Conservation (phyloP, 2,329 filamentous ascomycete genomes). For the Pseudocercospora fuligena region DNA sequence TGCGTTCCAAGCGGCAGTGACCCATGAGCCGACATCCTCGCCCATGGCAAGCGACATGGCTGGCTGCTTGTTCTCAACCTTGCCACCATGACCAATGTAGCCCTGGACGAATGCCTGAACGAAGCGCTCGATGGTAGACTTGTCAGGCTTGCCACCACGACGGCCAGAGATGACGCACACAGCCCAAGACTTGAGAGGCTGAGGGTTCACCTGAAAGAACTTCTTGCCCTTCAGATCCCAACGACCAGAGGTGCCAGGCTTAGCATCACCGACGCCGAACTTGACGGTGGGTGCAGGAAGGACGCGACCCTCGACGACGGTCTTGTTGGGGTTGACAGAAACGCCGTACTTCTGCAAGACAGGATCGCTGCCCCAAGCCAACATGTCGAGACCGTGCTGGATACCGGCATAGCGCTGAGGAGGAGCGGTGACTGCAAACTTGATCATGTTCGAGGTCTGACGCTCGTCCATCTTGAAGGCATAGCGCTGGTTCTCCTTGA, state of each 20-base stretch:
- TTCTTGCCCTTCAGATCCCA: conserved; percentile 88
- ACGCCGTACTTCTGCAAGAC: conserved; percentile 77
- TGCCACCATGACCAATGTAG: conserved; percentile 67
- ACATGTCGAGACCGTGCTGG: conserved; percentile 66
- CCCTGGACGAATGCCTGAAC: conserved; percentile 64
- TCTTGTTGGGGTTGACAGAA: conserved; percentile 66
- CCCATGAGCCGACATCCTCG: conserved; percentile 37
- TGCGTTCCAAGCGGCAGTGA: conserved; percentile 56
- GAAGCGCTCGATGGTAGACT: conserved; percentile 56
- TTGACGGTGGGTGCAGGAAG: conserved; percentile 72
- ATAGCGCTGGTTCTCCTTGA: conserved; percentile 62
- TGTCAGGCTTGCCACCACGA: conserved; percentile 51
- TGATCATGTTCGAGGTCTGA: conserved; percentile 87
- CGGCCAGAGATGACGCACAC: conserved; percentile 69
- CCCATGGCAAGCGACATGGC: conserved; percentile 44
- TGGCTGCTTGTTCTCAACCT: conserved; percentile 54
- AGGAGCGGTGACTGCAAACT: conserved; percentile 83
- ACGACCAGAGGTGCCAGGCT: conserved; percentile 71
- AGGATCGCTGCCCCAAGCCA: conserved; percentile 71
- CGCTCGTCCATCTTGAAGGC: conserved; percentile 61
- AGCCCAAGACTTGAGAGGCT: conserved; percentile 71
- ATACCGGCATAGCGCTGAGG: conserved; percentile 70
- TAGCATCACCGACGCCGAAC: conserved; percentile 61
- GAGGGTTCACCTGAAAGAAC: conserved; percentile 69
- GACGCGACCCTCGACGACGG: conserved; percentile 68